Percentiles rank a stretch among this genome's conserved stretches.
These are phyloP conservation scores for Neurospora discreta DNA, from an alignment of 495 filamentous ascomycete species.

Conservation along the genomic window DNA sequence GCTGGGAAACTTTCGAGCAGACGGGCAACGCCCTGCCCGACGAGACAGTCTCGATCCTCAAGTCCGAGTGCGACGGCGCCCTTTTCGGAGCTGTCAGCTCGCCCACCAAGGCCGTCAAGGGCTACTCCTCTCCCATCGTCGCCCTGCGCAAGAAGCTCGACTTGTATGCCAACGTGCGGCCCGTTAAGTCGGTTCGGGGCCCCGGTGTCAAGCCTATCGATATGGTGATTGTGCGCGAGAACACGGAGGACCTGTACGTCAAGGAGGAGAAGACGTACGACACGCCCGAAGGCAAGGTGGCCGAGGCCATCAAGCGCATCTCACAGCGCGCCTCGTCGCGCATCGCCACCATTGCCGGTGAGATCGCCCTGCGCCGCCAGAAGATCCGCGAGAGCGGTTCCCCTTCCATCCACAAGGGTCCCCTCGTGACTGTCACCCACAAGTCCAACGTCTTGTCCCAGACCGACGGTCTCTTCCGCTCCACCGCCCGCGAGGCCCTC, in stretches of 20 bases:
- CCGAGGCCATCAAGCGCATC: conserved; percentile 96
- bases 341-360: conserved; percentile 86
- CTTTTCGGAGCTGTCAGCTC: conserved; percentile 96
- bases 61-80: conserved; percentile 86
- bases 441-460: conserved; percentile 96
- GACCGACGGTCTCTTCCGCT: conserved; percentile 92
- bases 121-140: conserved; percentile 96
- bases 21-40: conserved; percentile 83
- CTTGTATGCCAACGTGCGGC: conserved; percentile 95
- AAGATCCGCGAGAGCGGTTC: conserved; percentile 48
- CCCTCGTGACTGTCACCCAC: conserved; percentile 92
- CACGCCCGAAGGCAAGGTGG: conserved; percentile 66
- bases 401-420: conserved; percentile 47
- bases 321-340: conserved; percentile 68
- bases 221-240: conserved; percentile 96
- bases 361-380: conserved; percentile 82
- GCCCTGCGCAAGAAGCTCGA: conserved; percentile 90
- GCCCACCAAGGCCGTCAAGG: conserved; percentile 74
- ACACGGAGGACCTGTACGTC: conserved; percentile 97
- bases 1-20: conserved; percentile 83
- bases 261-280: conserved; percentile 86
- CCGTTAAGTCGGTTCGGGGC: conserved; percentile 68
- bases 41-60: conserved; percentile 73
- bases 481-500: conserved; percentile 62
- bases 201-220: conserved; percentile 60